phyloP scores from a whole-genome alignment of 164 flowering plant species.

The Annona cherimola region DNA sequence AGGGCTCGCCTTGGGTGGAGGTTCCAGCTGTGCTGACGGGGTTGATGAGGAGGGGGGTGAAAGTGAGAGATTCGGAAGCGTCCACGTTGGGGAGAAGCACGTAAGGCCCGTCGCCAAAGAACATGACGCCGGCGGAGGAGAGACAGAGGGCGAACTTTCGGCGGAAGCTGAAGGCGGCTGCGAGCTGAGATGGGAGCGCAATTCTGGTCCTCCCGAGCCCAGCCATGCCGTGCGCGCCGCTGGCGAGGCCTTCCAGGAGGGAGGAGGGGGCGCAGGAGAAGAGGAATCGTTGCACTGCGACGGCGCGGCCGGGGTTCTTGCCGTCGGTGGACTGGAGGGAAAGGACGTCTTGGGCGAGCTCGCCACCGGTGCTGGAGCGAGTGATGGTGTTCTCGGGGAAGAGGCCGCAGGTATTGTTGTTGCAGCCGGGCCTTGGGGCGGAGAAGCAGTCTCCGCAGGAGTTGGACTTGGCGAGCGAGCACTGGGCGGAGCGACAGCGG shows the following conservation, averaged over 20 bases:
- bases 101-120: constrained; percentile 36
- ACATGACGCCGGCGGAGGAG: constrained; percentile 23
- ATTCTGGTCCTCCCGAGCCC: constrained; percentile 25
- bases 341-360: constrained; percentile 16
- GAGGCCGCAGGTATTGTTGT: constrained; percentile 26
- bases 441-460: constrained; percentile 13
- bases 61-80: constrained; percentile 18
- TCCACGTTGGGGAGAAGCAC: constrained; percentile 23
- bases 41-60: constrained; percentile 20
- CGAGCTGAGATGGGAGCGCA: constrained; percentile 22
- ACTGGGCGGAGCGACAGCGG: constrained; percentile 24
- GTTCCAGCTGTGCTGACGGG: constrained; percentile 10
- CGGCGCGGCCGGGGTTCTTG: constrained; percentile 17
- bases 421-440: constrained; percentile 16
- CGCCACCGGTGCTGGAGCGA: constrained; percentile 8
- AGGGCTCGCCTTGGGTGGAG: constrained; percentile 8
- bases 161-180: constrained; percentile 21
- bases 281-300: constrained; percentile 15
- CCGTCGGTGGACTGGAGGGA: constrained; percentile 27
- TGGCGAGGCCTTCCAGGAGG: constrained; percentile 29
- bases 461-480: constrained; percentile 13
- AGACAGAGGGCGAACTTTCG: constrained; percentile 33
- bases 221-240: constrained; percentile 23
- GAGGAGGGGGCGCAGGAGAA: constrained; percentile 21
- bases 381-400: constrained; percentile 17